Evolutionary conservation across 1,284 basidiomycete genomes (phyloP).

Genomic region (Afroboletus lepidellus): DNA sequence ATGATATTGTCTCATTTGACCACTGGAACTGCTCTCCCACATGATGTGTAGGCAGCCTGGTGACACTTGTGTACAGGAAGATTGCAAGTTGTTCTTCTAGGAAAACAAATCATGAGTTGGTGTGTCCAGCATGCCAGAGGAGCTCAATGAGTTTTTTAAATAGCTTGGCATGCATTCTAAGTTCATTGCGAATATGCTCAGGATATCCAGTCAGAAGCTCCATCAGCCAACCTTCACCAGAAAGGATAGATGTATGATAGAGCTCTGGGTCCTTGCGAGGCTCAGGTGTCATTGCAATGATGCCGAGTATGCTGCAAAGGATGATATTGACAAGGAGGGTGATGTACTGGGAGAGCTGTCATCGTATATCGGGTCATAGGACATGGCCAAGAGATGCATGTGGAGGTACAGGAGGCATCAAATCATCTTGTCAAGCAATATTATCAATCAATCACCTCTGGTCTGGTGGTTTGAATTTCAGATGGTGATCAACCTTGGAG

Average conservation of each 20-base stretch:
- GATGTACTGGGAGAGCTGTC: background rate
- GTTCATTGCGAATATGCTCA: background rate
- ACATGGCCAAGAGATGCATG: too few species aligned
- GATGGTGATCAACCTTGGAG: too few species aligned
- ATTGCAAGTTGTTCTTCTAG: background rate
- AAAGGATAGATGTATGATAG: background rate
- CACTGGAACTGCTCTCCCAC: background rate
- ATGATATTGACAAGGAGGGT: background rate
- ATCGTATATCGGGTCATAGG: too few species aligned
- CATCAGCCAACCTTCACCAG: background rate
- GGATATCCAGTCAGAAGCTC: background rate
- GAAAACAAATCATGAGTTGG: background rate
- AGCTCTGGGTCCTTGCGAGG: too few species aligned
- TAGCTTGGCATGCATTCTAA: background rate
- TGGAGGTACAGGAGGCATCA: too few species aligned
- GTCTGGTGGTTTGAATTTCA: too few species aligned
- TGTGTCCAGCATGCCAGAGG: background rate
- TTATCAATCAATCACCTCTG: too few species aligned
- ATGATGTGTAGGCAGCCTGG: background rate
- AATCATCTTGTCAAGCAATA: too few species aligned
- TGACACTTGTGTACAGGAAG: background rate
- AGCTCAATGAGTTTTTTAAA: background rate
- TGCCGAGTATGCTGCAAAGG: background rate
- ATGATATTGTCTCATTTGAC: background rate
- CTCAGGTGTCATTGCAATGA: background rate